A percentile compares a stretch with the other conserved stretches of the same genome.
phyloP scores from a whole-genome alignment of 768 basidiomycete species.

The Suillus subluteus region DNA sequence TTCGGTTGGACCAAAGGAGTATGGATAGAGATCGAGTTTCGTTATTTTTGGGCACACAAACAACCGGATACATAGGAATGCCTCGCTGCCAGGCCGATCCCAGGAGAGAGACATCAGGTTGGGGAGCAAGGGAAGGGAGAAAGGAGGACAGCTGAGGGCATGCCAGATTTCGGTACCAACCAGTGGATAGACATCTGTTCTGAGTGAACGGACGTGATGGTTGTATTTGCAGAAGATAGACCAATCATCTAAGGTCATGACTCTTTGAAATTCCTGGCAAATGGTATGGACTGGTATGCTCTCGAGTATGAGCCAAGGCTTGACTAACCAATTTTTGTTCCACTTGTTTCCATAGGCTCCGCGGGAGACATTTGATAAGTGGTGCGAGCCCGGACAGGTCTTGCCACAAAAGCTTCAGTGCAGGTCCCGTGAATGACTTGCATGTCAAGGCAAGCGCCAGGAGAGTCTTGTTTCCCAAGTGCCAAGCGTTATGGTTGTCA shows the following conservation, averaged over 20 bases:
- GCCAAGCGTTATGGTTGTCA: no score
- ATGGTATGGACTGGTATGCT: not conserved
- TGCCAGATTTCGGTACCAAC: not conserved
- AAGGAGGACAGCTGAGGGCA: not conserved
- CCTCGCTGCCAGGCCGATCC: not conserved
- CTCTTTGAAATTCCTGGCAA: not conserved
- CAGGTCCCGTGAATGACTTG: slow-evolving; percentile 14
- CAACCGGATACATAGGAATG: not conserved
- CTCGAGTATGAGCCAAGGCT: not conserved
- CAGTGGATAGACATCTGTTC: not conserved
- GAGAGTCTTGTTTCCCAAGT: not conserved
- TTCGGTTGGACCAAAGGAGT: not conserved
- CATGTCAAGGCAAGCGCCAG: slow-evolving; percentile 16
- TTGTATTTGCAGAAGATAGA: slow-evolving; percentile 32
- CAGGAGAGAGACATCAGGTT: not conserved
- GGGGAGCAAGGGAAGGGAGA: slow-evolving; percentile 2
- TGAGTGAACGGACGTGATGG: slow-evolving; percentile 22
- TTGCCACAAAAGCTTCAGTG: slow-evolving; percentile 11
- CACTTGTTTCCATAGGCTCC: not conserved
- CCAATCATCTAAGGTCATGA: slow-evolving; percentile 24
- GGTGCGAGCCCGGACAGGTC: slow-evolving; percentile 2
- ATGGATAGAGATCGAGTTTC: not conserved
- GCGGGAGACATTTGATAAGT: slow-evolving; percentile 12
- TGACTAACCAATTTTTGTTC: not conserved
- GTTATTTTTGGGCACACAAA: not conserved